Evolutionary conservation across 768 basidiomycete species (phyloP), one percentile per base, ranked within the genome.

Genomic region (Pulveroboletus sp.): DNA sequence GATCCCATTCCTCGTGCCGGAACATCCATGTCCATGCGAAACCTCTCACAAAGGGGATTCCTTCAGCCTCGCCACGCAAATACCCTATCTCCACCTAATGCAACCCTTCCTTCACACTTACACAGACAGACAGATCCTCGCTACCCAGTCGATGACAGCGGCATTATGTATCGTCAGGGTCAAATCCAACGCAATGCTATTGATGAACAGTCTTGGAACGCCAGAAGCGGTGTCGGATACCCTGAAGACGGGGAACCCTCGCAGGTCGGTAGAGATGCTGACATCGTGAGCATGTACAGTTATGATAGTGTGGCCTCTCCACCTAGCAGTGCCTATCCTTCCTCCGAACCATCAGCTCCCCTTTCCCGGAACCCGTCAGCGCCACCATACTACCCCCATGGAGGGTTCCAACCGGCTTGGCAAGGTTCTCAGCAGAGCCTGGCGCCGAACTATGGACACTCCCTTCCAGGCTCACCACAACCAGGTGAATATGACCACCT

Each of bases 1-100:
- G 82, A 84, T 53, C 76, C 78, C 39, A 65, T 82, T 12, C 73
- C 75, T 49, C 76, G 82, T 27, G 73, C 76, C 5, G 76, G 76
- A 15, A 83, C 82, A 17, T 79, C 83, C 30, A 76, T 82, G 75
- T 80, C 82, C 14, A 65, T 71, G 57, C 74, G 71, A 43, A 63
- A 67, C 49, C 58, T 64, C 36, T 46, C 60, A 18, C 56, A 61
- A 49, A 64, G 58, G 53, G 59, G 59, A 43, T 67, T 65, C 43
- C 65, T 58, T 42, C 72, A 61, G 46, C 73, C 72, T 43, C 70
- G 73, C 44, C 69, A 74, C 57, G 70, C 71, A 8, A 66, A 74
- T 42, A 74, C 77, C 11, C 59, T 79, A 11, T 73, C 76, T 10
- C 57, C 65, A 38, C 46, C 60, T 37, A 63, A 64, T 49, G 39